Percentiles rank a stretch among this genome's conserved stretches.
These are phyloP conservation scores for Paramecium octaurelia DNA, from an alignment of 73 alveolate genomes.

Conservation along the genomic window DNA sequence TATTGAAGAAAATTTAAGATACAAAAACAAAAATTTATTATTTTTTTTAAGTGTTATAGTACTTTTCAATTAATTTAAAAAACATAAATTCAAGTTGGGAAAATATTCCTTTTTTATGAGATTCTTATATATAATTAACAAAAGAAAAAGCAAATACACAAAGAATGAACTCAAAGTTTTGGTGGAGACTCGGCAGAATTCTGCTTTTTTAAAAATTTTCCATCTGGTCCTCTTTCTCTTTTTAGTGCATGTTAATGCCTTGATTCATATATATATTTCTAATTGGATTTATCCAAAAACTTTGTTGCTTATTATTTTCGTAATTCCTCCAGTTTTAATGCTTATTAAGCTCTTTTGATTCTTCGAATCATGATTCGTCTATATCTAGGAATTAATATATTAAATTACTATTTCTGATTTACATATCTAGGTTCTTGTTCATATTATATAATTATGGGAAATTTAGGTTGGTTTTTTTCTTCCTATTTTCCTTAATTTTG, in stretches of 20 bases:
- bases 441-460: background rate
- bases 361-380: slow-evolving; percentile 33
- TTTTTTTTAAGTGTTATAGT: background rate
- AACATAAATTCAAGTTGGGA: background rate
- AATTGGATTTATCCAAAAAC: slow-evolving; percentile 7
- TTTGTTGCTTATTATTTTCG: background rate
- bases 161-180: background rate
- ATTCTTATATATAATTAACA: background rate
- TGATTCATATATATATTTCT: slow-evolving; percentile 26
- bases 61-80: background rate
- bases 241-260: slow-evolving; percentile 46
- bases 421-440: slow-evolving; percentile 36
- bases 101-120: background rate
- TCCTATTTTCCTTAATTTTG: background rate
- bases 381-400: background rate
- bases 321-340: background rate
- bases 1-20: background rate
- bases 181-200: slow-evolving; percentile 5
- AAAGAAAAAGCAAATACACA: background rate
- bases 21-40: background rate
- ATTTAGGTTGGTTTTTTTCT: background rate
- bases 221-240: slow-evolving; percentile 53
- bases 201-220: slow-evolving; percentile 21
- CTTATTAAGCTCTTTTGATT: slow-evolving; percentile 46
- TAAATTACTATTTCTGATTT: background rate